phyloP scores from a whole-genome alignment of 2,329 filamentous ascomycete genomes.

The Exophiala bonariae region DNA sequence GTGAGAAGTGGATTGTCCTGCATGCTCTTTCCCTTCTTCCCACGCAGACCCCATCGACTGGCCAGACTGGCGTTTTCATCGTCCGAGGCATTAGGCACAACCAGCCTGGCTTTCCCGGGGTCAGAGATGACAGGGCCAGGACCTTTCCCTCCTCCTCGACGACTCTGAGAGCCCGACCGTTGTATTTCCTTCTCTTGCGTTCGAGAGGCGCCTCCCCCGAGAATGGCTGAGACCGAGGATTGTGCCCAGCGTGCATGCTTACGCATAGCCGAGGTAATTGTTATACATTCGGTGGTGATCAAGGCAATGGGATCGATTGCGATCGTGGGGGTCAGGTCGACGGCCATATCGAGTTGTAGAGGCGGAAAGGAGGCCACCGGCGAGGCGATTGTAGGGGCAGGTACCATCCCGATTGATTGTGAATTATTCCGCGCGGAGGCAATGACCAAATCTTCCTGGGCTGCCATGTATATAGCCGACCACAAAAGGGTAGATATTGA shows the following conservation, averaged over 20 bases:
- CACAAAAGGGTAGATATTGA: too few species aligned
- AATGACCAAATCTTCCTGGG: too few species aligned
- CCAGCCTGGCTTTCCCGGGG: conserved; percentile 19
- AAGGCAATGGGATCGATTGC: conserved; percentile 88
- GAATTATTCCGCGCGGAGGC: neutral
- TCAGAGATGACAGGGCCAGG: conserved; percentile 9
- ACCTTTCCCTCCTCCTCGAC: conserved; percentile 9
- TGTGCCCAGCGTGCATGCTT: conserved; percentile 96
- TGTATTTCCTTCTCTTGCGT: conserved; percentile 44
- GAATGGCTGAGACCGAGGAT: conserved; percentile 91
- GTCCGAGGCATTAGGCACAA: conserved; percentile 25
- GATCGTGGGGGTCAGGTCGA: conserved; percentile 45
- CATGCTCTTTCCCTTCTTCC: conserved; percentile 95
- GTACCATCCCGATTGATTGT: neutral
- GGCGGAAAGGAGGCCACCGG: conserved; percentile 7
- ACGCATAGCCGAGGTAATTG: conserved; percentile 95
- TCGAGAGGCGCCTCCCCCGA: conserved; percentile 66
- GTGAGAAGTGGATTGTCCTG: conserved; percentile 96
- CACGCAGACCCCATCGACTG: conserved; percentile 88
- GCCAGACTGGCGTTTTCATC: conserved; percentile 56
- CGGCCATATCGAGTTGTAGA: conserved; percentile 5
- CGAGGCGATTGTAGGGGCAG: conserved; percentile 1
- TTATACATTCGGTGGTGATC: conserved; percentile 98
- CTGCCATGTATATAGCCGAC: too few species aligned
- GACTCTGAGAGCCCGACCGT: conserved; percentile 31